Base-by-base conservation (phyloP, 495 filamentous ascomycete species). In the Terfezia boudieri region DNA sequence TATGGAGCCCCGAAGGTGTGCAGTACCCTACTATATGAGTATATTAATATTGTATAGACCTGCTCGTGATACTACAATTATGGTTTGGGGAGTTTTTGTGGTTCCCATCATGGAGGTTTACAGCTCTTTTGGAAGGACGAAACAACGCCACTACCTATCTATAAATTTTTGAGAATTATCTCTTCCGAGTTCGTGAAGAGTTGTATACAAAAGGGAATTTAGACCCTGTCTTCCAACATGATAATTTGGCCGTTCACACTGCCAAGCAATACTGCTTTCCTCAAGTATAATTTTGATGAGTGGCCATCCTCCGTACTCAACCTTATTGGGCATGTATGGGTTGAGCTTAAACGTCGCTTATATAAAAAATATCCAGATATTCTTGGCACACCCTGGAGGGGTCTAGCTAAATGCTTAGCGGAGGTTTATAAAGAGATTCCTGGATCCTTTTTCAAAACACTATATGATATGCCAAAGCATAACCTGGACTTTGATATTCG, bases 241-340 rank as follows among this genome's bases (percentile, higher is more conserved):
- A 64, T 55, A 65, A 65, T 56, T 55, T 58, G 2, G 49, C 43
- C 4, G 58, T 59, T 7, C 56, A 66, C 51, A 62, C 50, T 17
- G 59, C 56, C 3, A 17, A 54, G 8, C 50, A 56, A 58, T 1
- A 55, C 51, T 0, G 55, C 60, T 17, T 57, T 46, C 20, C 37
- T 66, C 16, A 53, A 64, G 12, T 55, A 59, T 36, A n/a, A 48
- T 0, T 56, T 65, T 53, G 49, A 57, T 22, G 56, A 56, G 61
- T 55, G 54, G 61, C 7, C 62, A 58, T 56, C 63, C 65, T 11
- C 59, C 59, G 7, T 52, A 61, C 49, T 66, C 2, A 66, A 63
- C 52, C 64, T 60, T 16, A 68, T 67, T 56, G 60, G 67, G 38
- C 60, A 65, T 43, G 54, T 64, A 1, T 66, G 61, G 58, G 57